A percentile compares a stretch with the other conserved stretches of the same genome.
phyloP scores from a whole-genome alignment of 176 grass and related monocot genomes.

The Areca catechu region DNA sequence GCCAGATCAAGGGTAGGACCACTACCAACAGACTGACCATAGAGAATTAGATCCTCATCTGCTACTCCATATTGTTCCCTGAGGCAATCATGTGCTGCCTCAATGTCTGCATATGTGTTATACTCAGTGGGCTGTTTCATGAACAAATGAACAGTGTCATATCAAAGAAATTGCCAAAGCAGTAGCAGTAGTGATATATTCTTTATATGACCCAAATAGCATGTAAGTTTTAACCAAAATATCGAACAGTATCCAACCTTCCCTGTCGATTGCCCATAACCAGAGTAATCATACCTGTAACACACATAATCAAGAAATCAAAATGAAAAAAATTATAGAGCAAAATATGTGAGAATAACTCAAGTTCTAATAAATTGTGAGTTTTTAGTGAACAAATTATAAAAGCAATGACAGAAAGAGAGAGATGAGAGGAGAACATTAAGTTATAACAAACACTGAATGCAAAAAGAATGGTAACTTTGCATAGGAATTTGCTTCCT shows the following conservation, averaged over 20 bases:
- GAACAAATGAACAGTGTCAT: neutral
- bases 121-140: conserved; percentile 13
- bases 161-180: neutral
- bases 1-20: conserved; percentile 22
- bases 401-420: too few species aligned
- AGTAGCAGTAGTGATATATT: neutral
- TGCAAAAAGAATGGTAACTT: too few species aligned
- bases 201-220: neutral
- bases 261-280: conserved; percentile 18
- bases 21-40: conserved; percentile 18
- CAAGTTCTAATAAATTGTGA: too few species aligned
- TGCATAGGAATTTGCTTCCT: too few species aligned
- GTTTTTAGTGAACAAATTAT: too few species aligned
- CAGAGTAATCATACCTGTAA: conserved; percentile 17
- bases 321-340: neutral
- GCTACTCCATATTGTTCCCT: conserved; percentile 16
- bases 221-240: neutral
- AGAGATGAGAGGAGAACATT: too few species aligned
- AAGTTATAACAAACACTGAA: too few species aligned
- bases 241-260: conserved; percentile 1
- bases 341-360: neutral
- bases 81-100: conserved; percentile 13
- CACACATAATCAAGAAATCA: neutral
- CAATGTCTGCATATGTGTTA: conserved; percentile 20
- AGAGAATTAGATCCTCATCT: conserved; percentile 17